Percentiles rank a stretch among this genome's conserved stretches.
Evolutionary conservation across 768 basidiomycete genomes (phyloP).

Genomic region (Thelephora aurantiotincta): DNA sequence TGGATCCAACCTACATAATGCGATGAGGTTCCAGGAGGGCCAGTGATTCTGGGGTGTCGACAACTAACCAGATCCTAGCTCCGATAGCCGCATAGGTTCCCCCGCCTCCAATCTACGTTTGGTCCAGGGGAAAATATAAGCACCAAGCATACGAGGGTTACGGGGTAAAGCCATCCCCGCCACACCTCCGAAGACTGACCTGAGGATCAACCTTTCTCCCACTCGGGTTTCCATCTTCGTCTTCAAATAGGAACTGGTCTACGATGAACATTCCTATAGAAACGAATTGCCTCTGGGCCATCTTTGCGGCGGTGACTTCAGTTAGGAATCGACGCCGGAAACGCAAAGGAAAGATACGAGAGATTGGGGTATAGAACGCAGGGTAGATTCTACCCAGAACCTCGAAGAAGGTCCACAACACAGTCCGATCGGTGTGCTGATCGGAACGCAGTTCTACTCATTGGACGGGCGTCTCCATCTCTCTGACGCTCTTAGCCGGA

Average conservation of each 20-base stretch:
- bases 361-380: not conserved
- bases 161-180: not conserved
- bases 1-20: slow-evolving; percentile 42
- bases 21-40: not conserved
- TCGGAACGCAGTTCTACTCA: too few relatives aligned
- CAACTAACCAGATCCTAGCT: slow-evolving; percentile 59
- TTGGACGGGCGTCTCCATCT: too few relatives aligned
- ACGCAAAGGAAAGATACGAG: not conserved
- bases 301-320: not conserved
- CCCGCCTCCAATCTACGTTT: slow-evolving; percentile 68
- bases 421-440: too few relatives aligned
- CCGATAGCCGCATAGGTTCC: slow-evolving; percentile 76
- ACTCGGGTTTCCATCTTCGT: slow-evolving; percentile 39
- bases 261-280: slow-evolving; percentile 88
- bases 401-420: not conserved
- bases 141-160: not conserved
- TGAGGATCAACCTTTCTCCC: slow-evolving; percentile 32
- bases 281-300: slow-evolving; percentile 25
- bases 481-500: too few relatives aligned
- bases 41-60: not conserved
- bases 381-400: not conserved
- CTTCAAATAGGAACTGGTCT: slow-evolving; percentile 58
- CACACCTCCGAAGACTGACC: slow-evolving; percentile 19
- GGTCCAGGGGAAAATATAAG: not conserved
- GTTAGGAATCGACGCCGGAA: not conserved